Conservation (phyloP, 805 yeast species). For the Kodamaea nitidulidarum region DNA sequence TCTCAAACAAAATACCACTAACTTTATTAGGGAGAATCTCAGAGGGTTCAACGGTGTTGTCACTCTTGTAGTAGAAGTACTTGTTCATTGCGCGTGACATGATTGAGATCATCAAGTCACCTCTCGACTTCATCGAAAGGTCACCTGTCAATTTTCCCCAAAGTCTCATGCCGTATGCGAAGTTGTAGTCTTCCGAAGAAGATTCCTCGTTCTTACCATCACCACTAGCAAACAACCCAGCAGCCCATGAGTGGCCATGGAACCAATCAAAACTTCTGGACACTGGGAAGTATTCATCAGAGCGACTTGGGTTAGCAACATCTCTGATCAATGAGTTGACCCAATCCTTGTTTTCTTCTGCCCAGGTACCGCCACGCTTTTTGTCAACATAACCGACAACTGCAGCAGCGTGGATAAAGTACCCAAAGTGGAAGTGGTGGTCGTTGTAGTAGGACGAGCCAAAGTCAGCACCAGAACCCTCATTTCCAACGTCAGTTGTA, state of each 20-base stretch:
- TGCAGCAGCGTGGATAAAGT: slow-evolving; percentile 80
- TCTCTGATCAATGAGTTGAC: slow-evolving; percentile 22
- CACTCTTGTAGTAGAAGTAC: slow-evolving; percentile 18
- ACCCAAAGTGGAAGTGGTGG: slow-evolving; percentile 87
- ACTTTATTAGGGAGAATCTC: slow-evolving; percentile 18
- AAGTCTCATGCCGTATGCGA: slow-evolving; percentile 24
- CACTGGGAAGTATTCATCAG: slow-evolving; percentile 20
- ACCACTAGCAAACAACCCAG: slow-evolving; percentile 16
- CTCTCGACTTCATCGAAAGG: slow-evolving; percentile 22
- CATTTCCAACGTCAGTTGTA: slow-evolving; percentile 47
- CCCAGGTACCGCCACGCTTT: slow-evolving; percentile 53
- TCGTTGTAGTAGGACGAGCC: slow-evolving; percentile 80
- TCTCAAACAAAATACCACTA: slow-evolving; percentile 21
- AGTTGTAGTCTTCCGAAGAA: slow-evolving; percentile 22
- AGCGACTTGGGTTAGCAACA: slow-evolving; percentile 20
- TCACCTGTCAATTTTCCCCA: slow-evolving; percentile 22
- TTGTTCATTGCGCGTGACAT: slow-evolving; percentile 18
- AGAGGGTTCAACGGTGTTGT: slow-evolving; percentile 17
- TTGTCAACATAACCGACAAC: slow-evolving; percentile 63
- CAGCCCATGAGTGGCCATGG: slow-evolving; percentile 27
- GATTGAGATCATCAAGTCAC: slow-evolving; percentile 22
- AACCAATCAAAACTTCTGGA: slow-evolving; percentile 24
- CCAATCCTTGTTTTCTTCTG: slow-evolving; percentile 24
- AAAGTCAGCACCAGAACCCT: slow-evolving; percentile 49
- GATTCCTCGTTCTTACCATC: slow-evolving; percentile 24